Evolutionary conservation across 2,329 filamentous ascomycete species (phyloP), one percentile per base, ranked within the genome.

Genomic region (Ceratocystis cacaofunesta): DNA sequence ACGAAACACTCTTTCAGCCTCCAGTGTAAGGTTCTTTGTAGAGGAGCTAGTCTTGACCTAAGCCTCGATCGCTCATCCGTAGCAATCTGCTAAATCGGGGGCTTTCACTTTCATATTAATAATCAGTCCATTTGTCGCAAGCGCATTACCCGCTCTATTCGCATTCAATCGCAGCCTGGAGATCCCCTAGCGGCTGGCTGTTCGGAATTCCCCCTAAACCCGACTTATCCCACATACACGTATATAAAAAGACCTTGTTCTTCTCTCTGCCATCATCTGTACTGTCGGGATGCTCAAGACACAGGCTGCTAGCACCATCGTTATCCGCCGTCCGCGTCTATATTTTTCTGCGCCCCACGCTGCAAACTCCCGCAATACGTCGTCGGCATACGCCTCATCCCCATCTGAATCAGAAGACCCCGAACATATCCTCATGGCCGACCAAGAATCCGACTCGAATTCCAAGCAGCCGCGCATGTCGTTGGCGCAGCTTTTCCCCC

Each of bases 401-500:
- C 36, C 66, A 58, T 68, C 68, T 52, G 36, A 65, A 66, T 67
- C 65, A 43, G 48, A 70, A 48, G 73, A 75, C 61, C 71, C 70
- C 61, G 67, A 1, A 69, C 73, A 61, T 69, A 71, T 52, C 46
- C 30, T 17, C 44, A 68, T 68, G 66, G 61, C 69, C 65, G 30
- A 68, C 65, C 44, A 68, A 68, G 62, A 65, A 65, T 66, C 55
- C 70, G 17, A 68, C 70, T 58, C 69, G 71, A 64, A 46, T 68
- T 17, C 69, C 72, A 25, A 69, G 36, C 69, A 70, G 28, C 72
- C 71, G 44, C 70, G 71, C 12, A 71, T 72, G 64, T 69, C 72
- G 50, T 68, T 72, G 57, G 68, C 69, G 25, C 72, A 71, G 32
- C 86, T 82, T 74, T 97, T 99, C 70, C 92, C 94, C 1, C 77